Evolutionary conservation across 2,329 filamentous ascomycete genomes (phyloP).

Genomic region (Alternaria gansuensis): DNA sequence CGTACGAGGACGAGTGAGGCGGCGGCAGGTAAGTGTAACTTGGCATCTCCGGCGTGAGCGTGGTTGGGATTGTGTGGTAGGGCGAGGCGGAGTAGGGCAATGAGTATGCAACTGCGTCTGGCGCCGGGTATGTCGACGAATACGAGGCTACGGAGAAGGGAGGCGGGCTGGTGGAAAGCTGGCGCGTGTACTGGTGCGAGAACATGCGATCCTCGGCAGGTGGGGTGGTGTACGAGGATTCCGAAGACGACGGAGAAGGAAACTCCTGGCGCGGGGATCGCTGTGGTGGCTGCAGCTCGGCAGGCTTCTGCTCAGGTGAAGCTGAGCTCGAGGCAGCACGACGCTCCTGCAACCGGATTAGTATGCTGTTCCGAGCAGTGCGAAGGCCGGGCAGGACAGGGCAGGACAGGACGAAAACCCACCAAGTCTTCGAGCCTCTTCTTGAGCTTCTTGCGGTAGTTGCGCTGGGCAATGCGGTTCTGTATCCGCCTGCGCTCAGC

Average conservation of each 20-base stretch:
- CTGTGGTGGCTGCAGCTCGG: slow-evolving; percentile 58
- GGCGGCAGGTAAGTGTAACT: slow-evolving; percentile 67
- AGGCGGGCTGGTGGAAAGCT: slow-evolving; percentile 75
- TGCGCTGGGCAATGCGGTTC: slow-evolving; percentile 96
- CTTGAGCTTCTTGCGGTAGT: slow-evolving; percentile 97
- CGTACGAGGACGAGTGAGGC: slow-evolving; percentile 54
- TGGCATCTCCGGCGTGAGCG: slow-evolving; percentile 50
- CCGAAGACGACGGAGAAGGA: slow-evolving; percentile 49
- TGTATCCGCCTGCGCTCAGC: slow-evolving; percentile 94
- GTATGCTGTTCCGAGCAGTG: slow-evolving; percentile 26
- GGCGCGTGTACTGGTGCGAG: slow-evolving; percentile 70
- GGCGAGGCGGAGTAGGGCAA: slow-evolving; percentile 60
- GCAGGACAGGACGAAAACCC: slow-evolving; percentile 23
- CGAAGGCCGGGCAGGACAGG: slow-evolving; percentile 23
- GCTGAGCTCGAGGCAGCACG: slow-evolving; percentile 72
- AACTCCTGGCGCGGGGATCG: slow-evolving; percentile 51
- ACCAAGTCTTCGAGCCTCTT: slow-evolving; percentile 80
- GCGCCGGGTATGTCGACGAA: slow-evolving; percentile 71
- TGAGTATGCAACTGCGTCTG: slow-evolving; percentile 70
- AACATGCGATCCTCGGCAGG: slow-evolving; percentile 75
- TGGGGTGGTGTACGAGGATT: slow-evolving; percentile 55
- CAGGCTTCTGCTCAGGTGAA: slow-evolving; percentile 67
- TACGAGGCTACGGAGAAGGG: slow-evolving; percentile 66
- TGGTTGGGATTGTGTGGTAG: slow-evolving; percentile 52
- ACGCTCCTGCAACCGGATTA: slow-evolving; percentile 63